Conservation (phyloP, 139 green algal species). For the Chlorella sp. region DNA sequence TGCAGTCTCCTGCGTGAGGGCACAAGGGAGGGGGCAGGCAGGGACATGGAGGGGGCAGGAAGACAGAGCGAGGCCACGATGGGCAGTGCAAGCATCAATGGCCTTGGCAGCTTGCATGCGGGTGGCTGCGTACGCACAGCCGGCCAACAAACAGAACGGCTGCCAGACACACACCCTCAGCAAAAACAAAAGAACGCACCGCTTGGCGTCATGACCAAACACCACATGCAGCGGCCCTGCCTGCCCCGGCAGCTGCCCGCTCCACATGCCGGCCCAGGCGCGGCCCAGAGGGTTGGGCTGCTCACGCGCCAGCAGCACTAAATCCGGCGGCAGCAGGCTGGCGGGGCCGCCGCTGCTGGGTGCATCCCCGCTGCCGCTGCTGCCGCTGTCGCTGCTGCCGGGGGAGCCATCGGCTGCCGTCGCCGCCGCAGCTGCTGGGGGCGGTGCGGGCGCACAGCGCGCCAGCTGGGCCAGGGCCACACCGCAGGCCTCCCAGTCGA, state of each 20-base stretch:
- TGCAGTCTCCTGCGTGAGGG: background rate
- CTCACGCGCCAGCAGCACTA: background rate
- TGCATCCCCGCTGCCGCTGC: background rate
- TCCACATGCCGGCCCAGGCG: constrained; percentile 64
- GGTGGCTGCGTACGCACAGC: too few species aligned
- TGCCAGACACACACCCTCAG: too few species aligned
- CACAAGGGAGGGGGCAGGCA: too few species aligned
- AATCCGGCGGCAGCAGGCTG: background rate
- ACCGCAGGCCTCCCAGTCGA: background rate
- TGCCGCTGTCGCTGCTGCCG: background rate
- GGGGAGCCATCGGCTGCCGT: too few species aligned
- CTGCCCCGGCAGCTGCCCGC: too few species aligned
- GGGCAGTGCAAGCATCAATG: too few species aligned
- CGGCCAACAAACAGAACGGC: too few species aligned
- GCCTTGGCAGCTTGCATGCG: too few species aligned
- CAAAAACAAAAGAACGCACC: background rate
- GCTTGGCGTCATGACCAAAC: constrained; percentile 78
- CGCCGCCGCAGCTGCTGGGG: background rate
- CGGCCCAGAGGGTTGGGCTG: constrained; percentile 16
- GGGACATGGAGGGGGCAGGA: too few species aligned
- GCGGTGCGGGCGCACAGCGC: too few species aligned
- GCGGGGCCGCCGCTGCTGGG: too few species aligned
- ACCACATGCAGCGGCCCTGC: constrained; percentile 72
- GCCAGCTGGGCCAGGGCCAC: background rate
- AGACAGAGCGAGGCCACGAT: too few species aligned